Evolutionary conservation across 345 rosid genomes (phyloP).

Genomic region (Cardamine occulta): DNA sequence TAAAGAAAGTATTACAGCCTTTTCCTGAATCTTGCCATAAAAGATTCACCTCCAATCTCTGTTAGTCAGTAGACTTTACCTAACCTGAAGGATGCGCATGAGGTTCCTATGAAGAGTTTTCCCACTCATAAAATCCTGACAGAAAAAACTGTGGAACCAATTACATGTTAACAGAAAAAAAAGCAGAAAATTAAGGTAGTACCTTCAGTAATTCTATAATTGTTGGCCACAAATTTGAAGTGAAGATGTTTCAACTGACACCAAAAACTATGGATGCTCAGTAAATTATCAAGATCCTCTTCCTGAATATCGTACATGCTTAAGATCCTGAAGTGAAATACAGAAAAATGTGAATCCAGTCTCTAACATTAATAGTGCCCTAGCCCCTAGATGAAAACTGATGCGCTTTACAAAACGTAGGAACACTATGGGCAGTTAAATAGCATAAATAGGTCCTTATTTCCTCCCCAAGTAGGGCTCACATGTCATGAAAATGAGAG

Average conservation of each 20-base stretch:
- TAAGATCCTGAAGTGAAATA: slow-evolving; percentile 64
- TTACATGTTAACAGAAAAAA: slow-evolving; percentile 19
- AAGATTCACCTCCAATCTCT: too few relatives aligned
- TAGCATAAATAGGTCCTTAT: background rate
- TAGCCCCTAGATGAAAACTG: background rate
- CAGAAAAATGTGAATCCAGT: slow-evolving; percentile 7
- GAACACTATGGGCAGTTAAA: background rate
- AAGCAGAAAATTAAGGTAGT: slow-evolving; percentile 13
- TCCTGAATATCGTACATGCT: slow-evolving; percentile 81
- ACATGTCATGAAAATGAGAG: slow-evolving; percentile 98
- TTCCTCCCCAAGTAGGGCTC: slow-evolving; percentile 36
- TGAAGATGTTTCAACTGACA: slow-evolving; percentile 53
- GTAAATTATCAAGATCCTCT: slow-evolving; percentile 69
- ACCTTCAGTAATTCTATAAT: slow-evolving; percentile 87
- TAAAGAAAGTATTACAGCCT: slow-evolving; percentile 85
- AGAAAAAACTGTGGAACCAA: slow-evolving; percentile 22
- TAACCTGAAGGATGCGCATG: slow-evolving; percentile 83
- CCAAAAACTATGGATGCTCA: slow-evolving; percentile 59
- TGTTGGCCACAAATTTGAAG: slow-evolving; percentile 82
- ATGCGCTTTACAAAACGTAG: background rate
- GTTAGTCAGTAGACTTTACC: slow-evolving; percentile 68
- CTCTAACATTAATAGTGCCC: too few relatives aligned
- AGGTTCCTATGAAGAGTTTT: slow-evolving; percentile 82
- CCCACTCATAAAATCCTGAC: slow-evolving; percentile 98
- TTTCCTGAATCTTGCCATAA: slow-evolving; percentile 84